phyloP scores from a whole-genome alignment of 805 yeast genomes.

The Yarrowia divulgata region DNA sequence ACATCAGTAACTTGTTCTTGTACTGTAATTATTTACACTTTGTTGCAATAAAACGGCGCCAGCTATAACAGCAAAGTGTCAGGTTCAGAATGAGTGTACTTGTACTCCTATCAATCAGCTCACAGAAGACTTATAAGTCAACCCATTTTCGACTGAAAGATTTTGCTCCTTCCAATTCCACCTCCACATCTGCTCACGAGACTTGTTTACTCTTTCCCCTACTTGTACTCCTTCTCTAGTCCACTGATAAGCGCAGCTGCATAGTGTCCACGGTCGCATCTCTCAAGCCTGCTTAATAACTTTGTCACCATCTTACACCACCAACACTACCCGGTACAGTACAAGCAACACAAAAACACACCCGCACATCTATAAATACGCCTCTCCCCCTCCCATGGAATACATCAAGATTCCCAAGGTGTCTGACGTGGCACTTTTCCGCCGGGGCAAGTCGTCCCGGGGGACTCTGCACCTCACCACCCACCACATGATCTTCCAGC shows the following conservation, averaged over 20 bases:
- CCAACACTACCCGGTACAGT: not conserved
- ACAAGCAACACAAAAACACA: not conserved
- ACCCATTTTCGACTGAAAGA: too few species aligned
- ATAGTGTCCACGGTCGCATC: constrained; percentile 25
- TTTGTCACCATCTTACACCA: not conserved
- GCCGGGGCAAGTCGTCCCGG: constrained; percentile 61
- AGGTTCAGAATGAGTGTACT: too few species aligned
- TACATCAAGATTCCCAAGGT: constrained; percentile 56
- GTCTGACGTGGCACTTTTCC: constrained; percentile 60
- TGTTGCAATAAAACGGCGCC: too few species aligned
- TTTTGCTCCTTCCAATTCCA: too few species aligned
- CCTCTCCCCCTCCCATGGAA: constrained; percentile 55
- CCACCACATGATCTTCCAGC: constrained; percentile 72
- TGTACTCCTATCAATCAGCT: too few species aligned
- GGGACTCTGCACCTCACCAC: constrained; percentile 76
- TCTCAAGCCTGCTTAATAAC: not conserved
- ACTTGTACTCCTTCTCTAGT: too few species aligned
- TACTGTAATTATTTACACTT: too few species aligned
- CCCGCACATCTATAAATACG: not conserved
- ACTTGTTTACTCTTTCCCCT: too few species aligned
- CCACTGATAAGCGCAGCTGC: constrained; percentile 16
- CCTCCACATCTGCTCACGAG: too few species aligned
- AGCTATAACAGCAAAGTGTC: too few species aligned
- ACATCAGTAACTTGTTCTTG: too few species aligned
- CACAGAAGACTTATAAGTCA: too few species aligned